phyloP scores from a whole-genome alignment of 2,329 filamentous ascomycete genomes.

The Purpureocillium lavendulum region DNA sequence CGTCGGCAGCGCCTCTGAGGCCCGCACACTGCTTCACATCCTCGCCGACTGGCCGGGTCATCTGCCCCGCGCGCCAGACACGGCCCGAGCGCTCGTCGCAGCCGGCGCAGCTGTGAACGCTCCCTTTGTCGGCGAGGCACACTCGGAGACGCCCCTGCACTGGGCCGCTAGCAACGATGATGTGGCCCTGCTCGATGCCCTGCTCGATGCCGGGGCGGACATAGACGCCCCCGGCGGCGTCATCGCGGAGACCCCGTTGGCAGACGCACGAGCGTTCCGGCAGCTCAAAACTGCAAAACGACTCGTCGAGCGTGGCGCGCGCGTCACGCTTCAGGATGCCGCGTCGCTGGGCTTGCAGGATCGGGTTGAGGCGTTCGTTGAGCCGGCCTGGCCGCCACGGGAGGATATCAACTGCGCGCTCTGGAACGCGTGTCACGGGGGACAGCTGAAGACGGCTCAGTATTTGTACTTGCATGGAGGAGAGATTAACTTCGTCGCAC shows the following conservation, averaged over 20 bases:
- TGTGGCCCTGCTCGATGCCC: slow-evolving; percentile 6
- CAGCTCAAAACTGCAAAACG: slow-evolving; percentile 8
- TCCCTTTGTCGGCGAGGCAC: slow-evolving; percentile 4
- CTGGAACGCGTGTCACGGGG: too few relatives aligned
- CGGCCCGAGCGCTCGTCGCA: slow-evolving; percentile 2
- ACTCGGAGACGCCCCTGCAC: slow-evolving; percentile 10
- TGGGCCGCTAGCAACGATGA: slow-evolving; percentile 11
- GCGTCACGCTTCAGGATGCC: slow-evolving; percentile 6
- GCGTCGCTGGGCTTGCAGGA: slow-evolving; percentile 9
- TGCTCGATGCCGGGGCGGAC: slow-evolving; percentile 12
- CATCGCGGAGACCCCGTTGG: slow-evolving; percentile 9
- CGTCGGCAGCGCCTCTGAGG: slow-evolving; percentile 4
- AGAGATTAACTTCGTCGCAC: too few relatives aligned
- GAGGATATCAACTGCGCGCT: too few relatives aligned
- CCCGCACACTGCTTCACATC: slow-evolving; percentile 8
- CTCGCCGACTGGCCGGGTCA: slow-evolving; percentile 10
- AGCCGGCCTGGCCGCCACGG: too few relatives aligned
- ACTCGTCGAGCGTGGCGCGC: slow-evolving; percentile 9
- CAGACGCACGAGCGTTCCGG: slow-evolving; percentile 8
- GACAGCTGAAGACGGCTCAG: too few relatives aligned
- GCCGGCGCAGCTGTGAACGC: slow-evolving; percentile 9
- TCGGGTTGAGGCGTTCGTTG: background rate
- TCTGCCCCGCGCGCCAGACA: slow-evolving; percentile 3
- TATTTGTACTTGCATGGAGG: too few relatives aligned
- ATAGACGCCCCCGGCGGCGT: slow-evolving; percentile 10